Evolutionary conservation across 1,284 basidiomycete species (phyloP), one percentile per base, ranked within the genome.

Genomic region (Baeospora myosura): DNA sequence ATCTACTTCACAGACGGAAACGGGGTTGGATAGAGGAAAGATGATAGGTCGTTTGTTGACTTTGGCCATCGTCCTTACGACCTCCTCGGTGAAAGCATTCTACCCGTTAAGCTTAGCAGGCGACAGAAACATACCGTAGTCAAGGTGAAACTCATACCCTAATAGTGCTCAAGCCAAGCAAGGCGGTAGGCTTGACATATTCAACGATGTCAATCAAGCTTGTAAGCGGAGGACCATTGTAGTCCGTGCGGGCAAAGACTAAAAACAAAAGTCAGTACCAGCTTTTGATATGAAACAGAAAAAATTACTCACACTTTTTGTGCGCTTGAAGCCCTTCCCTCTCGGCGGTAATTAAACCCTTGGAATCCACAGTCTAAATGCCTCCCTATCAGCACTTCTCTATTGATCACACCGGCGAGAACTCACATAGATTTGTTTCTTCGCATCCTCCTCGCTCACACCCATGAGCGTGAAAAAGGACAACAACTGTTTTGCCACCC

Each of bases 401-500:
- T 2, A 76, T 74, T 51, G 93, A 61, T 14, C 90, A 89, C 53
- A 78, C 70, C 49, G 89, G 67, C 37, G 74, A 85, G 71, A 94
- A 94, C n/a, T n/a, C n/a, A 93, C 72, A 72, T 79, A 95, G 59
- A 95, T 88, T 30, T 74, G 69, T 43, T 72, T 67, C 42, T 79
- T 75, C n/a, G 90, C 91, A 60, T 93, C 80, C 50, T 90, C 74
- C 55, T 78, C 72, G 2, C 76, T 74, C 52, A 93, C 61, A 14
- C 90, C 89, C 53, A 78, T 69, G 48, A 89, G 67, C 37, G 74
- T 86, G 71, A 94, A 94, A 73, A 91, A 93, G 62, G 84, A 88
- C 71, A 82, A 78, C 51, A 95, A 73, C 58, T 94, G 90, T 66
- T 78, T 81, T 41, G 84, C 91, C 34, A 96, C 92, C 47, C 94